Evolutionary conservation across 768 basidiomycete genomes (phyloP).

Genomic region (Ramaria rubella): DNA sequence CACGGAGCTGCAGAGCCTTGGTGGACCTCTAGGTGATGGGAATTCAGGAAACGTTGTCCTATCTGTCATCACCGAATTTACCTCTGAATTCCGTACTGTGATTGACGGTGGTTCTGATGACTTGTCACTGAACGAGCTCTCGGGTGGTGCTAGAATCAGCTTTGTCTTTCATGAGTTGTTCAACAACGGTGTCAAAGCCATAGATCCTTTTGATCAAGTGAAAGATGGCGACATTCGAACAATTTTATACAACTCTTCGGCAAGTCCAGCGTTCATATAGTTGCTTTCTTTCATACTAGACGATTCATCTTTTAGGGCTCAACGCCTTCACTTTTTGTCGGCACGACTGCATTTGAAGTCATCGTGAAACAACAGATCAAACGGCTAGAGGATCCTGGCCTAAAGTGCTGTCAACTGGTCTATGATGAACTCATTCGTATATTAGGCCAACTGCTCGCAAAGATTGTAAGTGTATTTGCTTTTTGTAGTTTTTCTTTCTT

Average conservation of each 20-base stretch:
- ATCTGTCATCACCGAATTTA: slow-evolving; percentile 98
- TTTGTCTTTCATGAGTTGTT: slow-evolving; percentile 99
- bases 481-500: not conserved
- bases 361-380: slow-evolving; percentile 99
- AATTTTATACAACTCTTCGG: slow-evolving; percentile 95
- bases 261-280: slow-evolving; percentile 34
- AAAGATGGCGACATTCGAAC: slow-evolving; percentile 97
- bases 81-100: slow-evolving; percentile 89
- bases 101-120: slow-evolving; percentile 99
- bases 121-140: slow-evolving; percentile 88
- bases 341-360: slow-evolving; percentile 94
- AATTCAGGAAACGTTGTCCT: slow-evolving; percentile 90
- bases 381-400: slow-evolving; percentile 85
- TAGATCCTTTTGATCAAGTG: slow-evolving; percentile 98
- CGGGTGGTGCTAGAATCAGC: slow-evolving; percentile 97
- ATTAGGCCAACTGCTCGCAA: slow-evolving; percentile 80
- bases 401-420: slow-evolving; percentile 93
- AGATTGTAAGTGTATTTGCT: slow-evolving; percentile 57
- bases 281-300: not conserved
- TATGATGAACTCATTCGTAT: slow-evolving; percentile 98
- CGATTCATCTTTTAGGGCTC: slow-evolving; percentile 58
- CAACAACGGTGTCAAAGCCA: slow-evolving; percentile 91
- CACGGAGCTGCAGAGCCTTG: slow-evolving; percentile 74
- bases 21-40: slow-evolving; percentile 79
- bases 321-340: slow-evolving; percentile 93